Percentiles rank a stretch among this genome's conserved stretches.
phyloP scores from a whole-genome alignment of 148 eudicot species.

The Rhododendron henanense region DNA sequence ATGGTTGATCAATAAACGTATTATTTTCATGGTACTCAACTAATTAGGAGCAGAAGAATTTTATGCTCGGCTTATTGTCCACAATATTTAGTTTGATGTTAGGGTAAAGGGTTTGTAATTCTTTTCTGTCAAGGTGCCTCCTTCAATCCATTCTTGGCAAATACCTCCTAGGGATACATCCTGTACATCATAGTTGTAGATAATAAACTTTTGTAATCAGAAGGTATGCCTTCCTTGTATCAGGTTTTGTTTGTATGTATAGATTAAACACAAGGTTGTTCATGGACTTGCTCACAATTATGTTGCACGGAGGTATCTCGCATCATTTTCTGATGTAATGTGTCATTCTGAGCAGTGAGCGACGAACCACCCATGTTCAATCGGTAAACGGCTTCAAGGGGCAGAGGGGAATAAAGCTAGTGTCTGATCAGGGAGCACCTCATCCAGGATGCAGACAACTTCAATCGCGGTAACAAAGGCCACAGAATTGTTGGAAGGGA shows the following conservation, averaged over 20 bases:
- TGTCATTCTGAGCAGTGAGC: constrained; percentile 78
- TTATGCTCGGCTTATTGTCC: background rate
- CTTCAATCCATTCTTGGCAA: too few species aligned
- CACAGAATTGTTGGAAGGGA: constrained; percentile 74
- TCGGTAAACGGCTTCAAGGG: constrained; percentile 34
- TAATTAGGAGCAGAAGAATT: background rate
- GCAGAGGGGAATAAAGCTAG: constrained; percentile 40
- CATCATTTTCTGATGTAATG: constrained; percentile 8
- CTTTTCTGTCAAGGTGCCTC: background rate
- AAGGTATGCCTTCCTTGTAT: constrained; percentile 1
- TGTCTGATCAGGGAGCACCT: constrained; percentile 62
- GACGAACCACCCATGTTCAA: constrained; percentile 84
- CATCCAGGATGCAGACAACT: constrained; percentile 74
- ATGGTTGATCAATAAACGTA: background rate
- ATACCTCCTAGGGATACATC: too few species aligned
- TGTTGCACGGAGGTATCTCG: too few species aligned
- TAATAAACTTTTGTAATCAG: too few species aligned
- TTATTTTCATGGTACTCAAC: background rate
- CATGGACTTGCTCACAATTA: constrained; percentile 39
- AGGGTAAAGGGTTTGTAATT: background rate
- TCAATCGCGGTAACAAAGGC: constrained; percentile 90
- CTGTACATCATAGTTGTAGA: background rate
- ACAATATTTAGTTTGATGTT: background rate
- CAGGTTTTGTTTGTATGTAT: constrained; percentile 55
- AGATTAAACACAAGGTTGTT: constrained; percentile 70